Evolutionary conservation across 805 yeast species (phyloP).

Genomic region (Saturnispora dispora): DNA sequence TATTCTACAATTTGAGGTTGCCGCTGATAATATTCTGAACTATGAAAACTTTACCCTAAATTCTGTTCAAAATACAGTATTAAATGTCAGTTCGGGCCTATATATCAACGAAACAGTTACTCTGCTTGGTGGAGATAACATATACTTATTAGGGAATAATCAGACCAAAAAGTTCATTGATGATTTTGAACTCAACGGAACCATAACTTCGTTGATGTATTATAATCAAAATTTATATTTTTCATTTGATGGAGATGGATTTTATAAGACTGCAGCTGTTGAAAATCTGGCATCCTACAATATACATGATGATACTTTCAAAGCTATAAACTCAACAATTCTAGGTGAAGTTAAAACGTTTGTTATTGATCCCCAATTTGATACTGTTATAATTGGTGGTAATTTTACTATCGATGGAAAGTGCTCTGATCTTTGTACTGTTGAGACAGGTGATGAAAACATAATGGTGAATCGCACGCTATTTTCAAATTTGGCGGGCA

Average conservation of each 20-base stretch:
- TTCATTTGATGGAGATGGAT: slow-evolving; percentile 35
- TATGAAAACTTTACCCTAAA: neutral
- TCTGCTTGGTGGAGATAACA: slow-evolving; percentile 47
- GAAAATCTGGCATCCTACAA: slow-evolving; percentile 48
- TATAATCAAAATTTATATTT: slow-evolving; percentile 34
- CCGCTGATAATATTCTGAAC: slow-evolving; percentile 10
- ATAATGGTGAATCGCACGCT: slow-evolving; percentile 36
- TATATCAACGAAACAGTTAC: slow-evolving; percentile 42
- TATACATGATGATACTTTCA: slow-evolving; percentile 32
- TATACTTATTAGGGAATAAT: slow-evolving; percentile 8
- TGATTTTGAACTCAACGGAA: slow-evolving; percentile 15
- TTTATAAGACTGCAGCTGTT: slow-evolving; percentile 18
- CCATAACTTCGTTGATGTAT: slow-evolving; percentile 27
- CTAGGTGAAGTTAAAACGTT: slow-evolving; percentile 34
- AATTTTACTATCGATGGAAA: slow-evolving; percentile 36
- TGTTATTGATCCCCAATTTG: slow-evolving; percentile 31
- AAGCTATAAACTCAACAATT: slow-evolving; percentile 30
- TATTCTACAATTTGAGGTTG: slow-evolving; percentile 15
- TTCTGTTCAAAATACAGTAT: slow-evolving; percentile 9
- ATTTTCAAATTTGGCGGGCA: slow-evolving; percentile 42
- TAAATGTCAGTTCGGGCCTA: slow-evolving; percentile 21
- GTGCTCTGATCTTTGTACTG: slow-evolving; percentile 62
- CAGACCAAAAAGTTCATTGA: neutral
- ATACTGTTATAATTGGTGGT: slow-evolving; percentile 62
- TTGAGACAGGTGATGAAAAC: slow-evolving; percentile 32